These are phyloP conservation scores for Talaromyces funiculosus DNA, from an alignment of 2,329 filamentous ascomycete species.

Conservation along the genomic window DNA sequence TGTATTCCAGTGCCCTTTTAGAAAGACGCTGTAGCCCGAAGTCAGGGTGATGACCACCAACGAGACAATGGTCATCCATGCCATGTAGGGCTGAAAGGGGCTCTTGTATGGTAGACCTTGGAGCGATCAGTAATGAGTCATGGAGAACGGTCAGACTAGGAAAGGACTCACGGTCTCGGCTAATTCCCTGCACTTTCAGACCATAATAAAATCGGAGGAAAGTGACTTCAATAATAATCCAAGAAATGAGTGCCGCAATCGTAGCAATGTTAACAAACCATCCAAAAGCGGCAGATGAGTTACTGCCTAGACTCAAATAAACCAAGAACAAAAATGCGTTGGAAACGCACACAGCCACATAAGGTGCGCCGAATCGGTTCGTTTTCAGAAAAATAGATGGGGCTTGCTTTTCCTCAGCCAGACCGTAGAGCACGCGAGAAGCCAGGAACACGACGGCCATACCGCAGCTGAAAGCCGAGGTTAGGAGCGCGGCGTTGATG, in stretches of 20 bases:
- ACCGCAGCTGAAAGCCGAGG: conserved; percentile 38
- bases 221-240: conserved; percentile 56
- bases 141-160: neutral
- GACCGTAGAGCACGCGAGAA: conserved; percentile 63
- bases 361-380: conserved; percentile 15
- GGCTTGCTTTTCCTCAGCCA: conserved; percentile 47
- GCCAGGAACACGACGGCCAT: conserved; percentile 42
- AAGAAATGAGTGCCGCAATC: conserved; percentile 58
- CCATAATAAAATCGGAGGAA: conserved; percentile 33
- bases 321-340: neutral
- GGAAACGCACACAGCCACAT: neutral
- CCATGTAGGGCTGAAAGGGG: conserved; percentile 49
- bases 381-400: conserved; percentile 39
- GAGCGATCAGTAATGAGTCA: neutral
- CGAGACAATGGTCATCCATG: conserved; percentile 55
- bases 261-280: conserved; percentile 50
- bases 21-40: conserved; percentile 60
- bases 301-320: neutral
- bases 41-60: conserved; percentile 63
- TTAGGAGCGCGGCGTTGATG: conserved; percentile 39
- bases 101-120: conserved; percentile 9
- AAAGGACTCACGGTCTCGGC: neutral
- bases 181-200: neutral
- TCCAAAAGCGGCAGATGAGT: conserved; percentile 49
- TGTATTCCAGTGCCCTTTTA: conserved; percentile 53